Evolutionary conservation across 2,329 filamentous ascomycete species (phyloP).

Genomic region (Botrytis porri): DNA sequence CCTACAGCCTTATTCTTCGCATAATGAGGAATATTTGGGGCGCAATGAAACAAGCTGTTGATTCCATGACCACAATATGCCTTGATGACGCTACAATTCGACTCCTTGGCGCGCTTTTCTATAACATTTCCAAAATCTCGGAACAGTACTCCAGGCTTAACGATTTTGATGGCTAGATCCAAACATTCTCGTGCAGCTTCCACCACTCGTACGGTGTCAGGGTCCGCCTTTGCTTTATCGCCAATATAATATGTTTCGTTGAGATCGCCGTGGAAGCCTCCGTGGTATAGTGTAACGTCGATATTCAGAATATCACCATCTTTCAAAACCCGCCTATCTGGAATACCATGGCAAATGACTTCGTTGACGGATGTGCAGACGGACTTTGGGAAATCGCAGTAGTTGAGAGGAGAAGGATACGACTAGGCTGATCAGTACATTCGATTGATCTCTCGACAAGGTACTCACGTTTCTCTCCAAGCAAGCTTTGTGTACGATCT

Average conservation of each 20-base stretch:
- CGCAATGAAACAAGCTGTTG: conserved; percentile 88
- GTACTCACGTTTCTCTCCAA: conserved; percentile 79
- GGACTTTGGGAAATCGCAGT: conserved; percentile 95
- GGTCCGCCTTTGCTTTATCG: conserved; percentile 76
- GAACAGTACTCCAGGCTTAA: conserved; percentile 91
- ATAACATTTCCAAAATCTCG: conserved; percentile 92
- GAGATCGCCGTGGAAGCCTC: conserved; percentile 90
- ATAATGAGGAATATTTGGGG: conserved; percentile 94
- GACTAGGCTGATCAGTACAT: conserved; percentile 53
- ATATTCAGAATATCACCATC: conserved; percentile 98
- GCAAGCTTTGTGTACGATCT: conserved; percentile 91
- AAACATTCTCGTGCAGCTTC: conserved; percentile 88
- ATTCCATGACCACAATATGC: conserved; percentile 97
- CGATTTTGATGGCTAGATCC: conserved; percentile 83
- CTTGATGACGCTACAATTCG: conserved; percentile 85
- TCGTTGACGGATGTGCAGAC: conserved; percentile 96
- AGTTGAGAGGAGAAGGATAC: conserved; percentile 93
- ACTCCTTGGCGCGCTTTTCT: conserved; percentile 87
- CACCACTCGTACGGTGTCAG: conserved; percentile 84
- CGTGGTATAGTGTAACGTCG: conserved; percentile 91
- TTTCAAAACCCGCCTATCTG: conserved; percentile 79
- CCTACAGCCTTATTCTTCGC: conserved; percentile 98
- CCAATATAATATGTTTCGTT: conserved; percentile 99
- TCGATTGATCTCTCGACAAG: background rate
- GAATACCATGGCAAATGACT: conserved; percentile 97